phyloP scores from a whole-genome alignment of 1,284 basidiomycete genomes.

The Cryptococcus wingfieldii region DNA sequence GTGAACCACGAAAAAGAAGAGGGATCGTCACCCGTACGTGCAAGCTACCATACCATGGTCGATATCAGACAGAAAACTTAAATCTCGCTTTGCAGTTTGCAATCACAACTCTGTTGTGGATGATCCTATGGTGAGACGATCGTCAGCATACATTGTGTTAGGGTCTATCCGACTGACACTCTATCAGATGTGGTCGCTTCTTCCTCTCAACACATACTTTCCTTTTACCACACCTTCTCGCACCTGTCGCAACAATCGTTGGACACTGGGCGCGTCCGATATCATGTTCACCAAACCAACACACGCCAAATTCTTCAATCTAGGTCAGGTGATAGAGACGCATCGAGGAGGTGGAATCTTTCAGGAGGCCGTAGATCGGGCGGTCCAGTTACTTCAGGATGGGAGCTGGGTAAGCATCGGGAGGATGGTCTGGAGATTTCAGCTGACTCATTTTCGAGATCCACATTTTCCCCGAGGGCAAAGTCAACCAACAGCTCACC shows the following conservation, averaged over 20 bases:
- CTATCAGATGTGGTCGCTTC: constrained; percentile 73
- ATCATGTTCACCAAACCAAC: constrained; percentile 93
- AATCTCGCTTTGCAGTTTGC: constrained; percentile 57
- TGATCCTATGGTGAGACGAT: constrained; percentile 41
- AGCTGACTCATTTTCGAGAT: constrained; percentile 55
- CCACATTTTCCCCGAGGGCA: constrained; percentile 91
- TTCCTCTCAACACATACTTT: constrained; percentile 63
- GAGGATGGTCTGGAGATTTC: neutral
- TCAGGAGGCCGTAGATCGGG: constrained; percentile 77
- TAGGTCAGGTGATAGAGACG: constrained; percentile 91
- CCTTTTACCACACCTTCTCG: constrained; percentile 37
- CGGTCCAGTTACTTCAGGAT: constrained; percentile 70
- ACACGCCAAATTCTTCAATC: constrained; percentile 70
- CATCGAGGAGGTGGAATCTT: constrained; percentile 84
- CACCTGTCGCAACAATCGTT: constrained; percentile 40
- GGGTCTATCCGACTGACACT: constrained; percentile 51
- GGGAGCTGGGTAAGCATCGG: constrained; percentile 72
- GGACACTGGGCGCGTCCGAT: constrained; percentile 65
- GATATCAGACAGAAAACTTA: neutral
- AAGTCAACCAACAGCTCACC: constrained; percentile 69
- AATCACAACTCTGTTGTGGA: constrained; percentile 79
- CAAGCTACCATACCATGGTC: neutral
- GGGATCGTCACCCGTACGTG: constrained; percentile 73
- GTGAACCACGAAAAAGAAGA: constrained; percentile 48
- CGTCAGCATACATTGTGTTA: neutral